Evolutionary conservation across 805 yeast genomes (phyloP).

Genomic region (Monosporozyma aerobia): DNA sequence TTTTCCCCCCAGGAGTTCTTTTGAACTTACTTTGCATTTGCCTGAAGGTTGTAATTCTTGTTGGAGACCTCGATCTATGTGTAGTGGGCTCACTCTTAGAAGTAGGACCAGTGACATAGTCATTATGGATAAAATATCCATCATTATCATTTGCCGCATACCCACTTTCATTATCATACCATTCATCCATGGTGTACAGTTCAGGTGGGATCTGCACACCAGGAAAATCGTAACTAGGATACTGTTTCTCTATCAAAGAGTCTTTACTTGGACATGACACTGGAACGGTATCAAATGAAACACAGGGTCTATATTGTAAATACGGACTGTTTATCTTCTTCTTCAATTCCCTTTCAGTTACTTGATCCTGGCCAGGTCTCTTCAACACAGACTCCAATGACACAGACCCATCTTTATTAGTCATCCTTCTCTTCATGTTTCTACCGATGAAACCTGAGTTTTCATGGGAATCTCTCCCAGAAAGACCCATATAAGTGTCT

Average conservation of each 20-base stretch:
- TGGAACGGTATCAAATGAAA: slow-evolving; percentile 30
- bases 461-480: background rate
- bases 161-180: slow-evolving; percentile 26
- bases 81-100: background rate
- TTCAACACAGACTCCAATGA: background rate
- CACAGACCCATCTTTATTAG: background rate
- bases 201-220: slow-evolving; percentile 21
- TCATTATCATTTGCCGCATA: slow-evolving; percentile 8
- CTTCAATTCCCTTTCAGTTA: too few relatives aligned
- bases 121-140: slow-evolving; percentile 11
- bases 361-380: background rate
- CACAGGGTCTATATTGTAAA: slow-evolving; percentile 17
- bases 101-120: slow-evolving; percentile 5
- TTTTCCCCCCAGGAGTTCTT: slow-evolving; percentile 24
- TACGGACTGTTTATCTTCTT: slow-evolving; percentile 1
- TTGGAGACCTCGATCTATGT: slow-evolving; percentile 5
- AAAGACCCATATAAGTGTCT: background rate
- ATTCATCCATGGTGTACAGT: slow-evolving; percentile 28
- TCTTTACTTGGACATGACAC: slow-evolving; percentile 10
- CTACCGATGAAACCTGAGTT: background rate
- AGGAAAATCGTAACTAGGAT: slow-evolving; percentile 14
- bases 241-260: slow-evolving; percentile 8
- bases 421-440: background rate
- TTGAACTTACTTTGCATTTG: slow-evolving; percentile 14
- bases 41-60: slow-evolving; percentile 2